Evolutionary conservation across 208 protist genomes (phyloP).

Genomic region (Crithidia acanthocephali): DNA sequence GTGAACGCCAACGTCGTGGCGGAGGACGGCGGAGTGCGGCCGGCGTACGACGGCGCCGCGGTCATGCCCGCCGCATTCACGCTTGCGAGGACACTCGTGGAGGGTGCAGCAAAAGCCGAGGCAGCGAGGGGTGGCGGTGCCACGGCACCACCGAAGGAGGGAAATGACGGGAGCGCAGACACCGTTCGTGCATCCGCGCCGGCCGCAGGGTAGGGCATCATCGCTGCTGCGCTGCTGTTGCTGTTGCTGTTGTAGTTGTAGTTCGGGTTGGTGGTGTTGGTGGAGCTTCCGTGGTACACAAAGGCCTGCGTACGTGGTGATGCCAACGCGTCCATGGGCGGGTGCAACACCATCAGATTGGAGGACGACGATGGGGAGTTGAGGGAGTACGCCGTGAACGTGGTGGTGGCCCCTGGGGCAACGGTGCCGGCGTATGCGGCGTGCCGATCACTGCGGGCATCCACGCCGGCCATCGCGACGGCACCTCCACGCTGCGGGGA

Average conservation of each 20-base stretch:
- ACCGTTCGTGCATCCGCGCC: neutral
- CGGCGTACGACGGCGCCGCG: too few relatives aligned
- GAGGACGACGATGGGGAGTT: neutral
- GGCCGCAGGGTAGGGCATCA: neutral
- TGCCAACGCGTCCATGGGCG: neutral
- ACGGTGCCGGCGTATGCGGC: neutral
- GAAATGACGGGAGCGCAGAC: neutral
- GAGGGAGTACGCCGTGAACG: constrained; percentile 7
- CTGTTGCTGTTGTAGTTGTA: neutral
- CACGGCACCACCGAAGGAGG: neutral
- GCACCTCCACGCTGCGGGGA: too few relatives aligned
- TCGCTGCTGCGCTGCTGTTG: neutral
- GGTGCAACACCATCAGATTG: neutral
- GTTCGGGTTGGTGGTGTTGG: too few relatives aligned
- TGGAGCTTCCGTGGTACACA: too few relatives aligned
- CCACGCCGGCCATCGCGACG: too few relatives aligned
- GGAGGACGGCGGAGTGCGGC: neutral
- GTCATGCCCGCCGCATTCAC: too few relatives aligned
- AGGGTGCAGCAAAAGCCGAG: neutral
- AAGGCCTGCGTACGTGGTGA: too few relatives aligned
- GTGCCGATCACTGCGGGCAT: too few relatives aligned
- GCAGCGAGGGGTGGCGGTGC: neutral
- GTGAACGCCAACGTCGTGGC: neutral
- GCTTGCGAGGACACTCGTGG: too few relatives aligned
- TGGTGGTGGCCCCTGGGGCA: neutral